Base-by-base conservation (phyloP, 371 early-diverging fungal species). In the Chytridium lagenaria region DNA sequence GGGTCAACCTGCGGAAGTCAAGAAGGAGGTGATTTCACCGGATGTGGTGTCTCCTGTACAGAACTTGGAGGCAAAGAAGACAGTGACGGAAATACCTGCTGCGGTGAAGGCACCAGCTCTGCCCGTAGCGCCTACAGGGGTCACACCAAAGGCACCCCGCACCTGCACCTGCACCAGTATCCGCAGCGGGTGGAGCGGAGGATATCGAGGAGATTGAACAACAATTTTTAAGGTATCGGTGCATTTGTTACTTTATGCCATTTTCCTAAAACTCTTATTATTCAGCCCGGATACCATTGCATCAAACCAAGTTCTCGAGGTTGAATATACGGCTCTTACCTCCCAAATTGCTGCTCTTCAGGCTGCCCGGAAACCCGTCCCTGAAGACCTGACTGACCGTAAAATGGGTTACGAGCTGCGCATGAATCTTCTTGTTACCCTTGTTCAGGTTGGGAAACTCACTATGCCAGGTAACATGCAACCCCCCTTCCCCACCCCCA, bases 301-400 rank as follows among this genome's bases (percentile, higher is more conserved):
- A 1, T 93, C 94, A 1, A 94, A 92, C 72, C 85, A 85, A 79
- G 93, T 95, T 0, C 77, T 95, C 23, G 93, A 94, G 71, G 76
- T 83, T n/a, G 95, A 95, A 77, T 80, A 89, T 34, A 82, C 79
- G 0, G 52, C 78, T 5, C 80, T 90, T 0, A 77, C 83, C 38
- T 69, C 79, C 3, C 82, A 85, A 59, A 82, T 93, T n/a, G 73
- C 83, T 2, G 75, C 83, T 1, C 77, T 83, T n/a, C 70, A 80
- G 66, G 77, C 77, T n/a, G 67, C 71, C 28, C 74, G 72, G 39
- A 87, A 82, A 63, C 76, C 55, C 0, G 81, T 85, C 40, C 73
- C 81, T 36, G 93, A 92, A 0, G 92, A 92, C 34, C 78, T 90
- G 50, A 75, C 82, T 65, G 92, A 92, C 76, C 77, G 90, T 50